A percentile compares a stretch with the other conserved stretches of the same genome.
Conservation (phyloP, 2,329 filamentous ascomycete species). For the Pseudovirgaria hyperparasitica region DNA sequence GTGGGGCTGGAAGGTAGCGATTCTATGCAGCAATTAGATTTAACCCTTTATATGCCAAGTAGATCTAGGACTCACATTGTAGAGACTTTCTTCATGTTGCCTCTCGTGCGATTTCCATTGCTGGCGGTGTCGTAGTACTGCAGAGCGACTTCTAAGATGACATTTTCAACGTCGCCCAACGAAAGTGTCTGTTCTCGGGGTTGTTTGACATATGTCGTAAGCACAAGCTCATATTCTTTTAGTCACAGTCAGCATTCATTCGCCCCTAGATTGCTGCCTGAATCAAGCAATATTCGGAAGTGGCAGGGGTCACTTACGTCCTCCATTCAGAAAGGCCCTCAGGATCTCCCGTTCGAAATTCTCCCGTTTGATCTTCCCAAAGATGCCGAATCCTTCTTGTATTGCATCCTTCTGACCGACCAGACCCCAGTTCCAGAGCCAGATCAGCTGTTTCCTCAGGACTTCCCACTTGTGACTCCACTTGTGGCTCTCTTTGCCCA, state of each 20-base stretch:
- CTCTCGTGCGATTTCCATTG: constrained; percentile 65
- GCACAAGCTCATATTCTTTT: constrained; percentile 48
- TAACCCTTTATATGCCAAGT: not conserved
- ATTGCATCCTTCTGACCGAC: constrained; percentile 26
- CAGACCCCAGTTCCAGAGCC: constrained; percentile 61
- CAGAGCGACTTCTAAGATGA: constrained; percentile 51
- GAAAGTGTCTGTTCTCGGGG: constrained; percentile 37
- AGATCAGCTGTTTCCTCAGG: constrained; percentile 52
- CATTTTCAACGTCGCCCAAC: constrained; percentile 41
- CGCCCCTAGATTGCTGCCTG: constrained; percentile 7
- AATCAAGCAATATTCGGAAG: too few species aligned
- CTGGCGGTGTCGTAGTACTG: constrained; percentile 68
- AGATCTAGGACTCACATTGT: constrained; percentile 41
- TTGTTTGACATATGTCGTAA: constrained; percentile 45
- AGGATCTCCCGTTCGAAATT: constrained; percentile 60
- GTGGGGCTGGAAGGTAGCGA: constrained; percentile 50
- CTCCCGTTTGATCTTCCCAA: constrained; percentile 45
- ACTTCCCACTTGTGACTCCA: constrained; percentile 43
- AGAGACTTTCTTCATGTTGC: constrained; percentile 64
- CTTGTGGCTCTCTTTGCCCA: constrained; percentile 46
- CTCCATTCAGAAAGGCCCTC: constrained; percentile 50
- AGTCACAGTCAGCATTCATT: constrained; percentile 4
- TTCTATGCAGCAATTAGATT: constrained; percentile 17
- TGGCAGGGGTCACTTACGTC: constrained; percentile 37
- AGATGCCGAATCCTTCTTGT: constrained; percentile 33